Evolutionary conservation across 768 basidiomycete species (phyloP).

Genomic region (Strobilomyces confusus): DNA sequence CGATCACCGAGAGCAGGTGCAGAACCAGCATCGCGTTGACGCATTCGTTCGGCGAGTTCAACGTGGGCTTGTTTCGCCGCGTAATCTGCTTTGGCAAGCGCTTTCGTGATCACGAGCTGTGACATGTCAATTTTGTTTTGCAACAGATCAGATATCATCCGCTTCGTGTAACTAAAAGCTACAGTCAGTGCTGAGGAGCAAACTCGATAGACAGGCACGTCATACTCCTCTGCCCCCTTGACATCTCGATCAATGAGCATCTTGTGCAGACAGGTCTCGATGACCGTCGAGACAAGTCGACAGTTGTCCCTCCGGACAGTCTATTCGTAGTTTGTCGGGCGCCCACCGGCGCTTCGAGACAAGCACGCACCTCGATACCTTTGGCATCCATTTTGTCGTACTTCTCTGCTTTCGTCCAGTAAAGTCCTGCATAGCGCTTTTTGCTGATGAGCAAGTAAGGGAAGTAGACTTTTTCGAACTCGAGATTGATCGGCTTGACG

Average conservation of each 20-base stretch:
- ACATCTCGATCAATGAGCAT: conserved; percentile 96
- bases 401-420: conserved; percentile 94
- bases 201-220: conserved; percentile 7
- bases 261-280: conserved; percentile 96
- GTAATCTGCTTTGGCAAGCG: conserved; percentile 90
- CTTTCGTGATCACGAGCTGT: conserved; percentile 98
- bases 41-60: conserved; percentile 94
- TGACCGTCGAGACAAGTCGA: conserved; percentile 95
- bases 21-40: conserved; percentile 92
- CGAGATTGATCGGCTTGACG: conserved; percentile 93
- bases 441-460: conserved; percentile 98
- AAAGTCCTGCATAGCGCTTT: conserved; percentile 96
- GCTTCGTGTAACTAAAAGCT: conserved; percentile 82
- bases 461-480: conserved; percentile 99
- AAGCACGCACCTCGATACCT: conserved; percentile 82
- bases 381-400: conserved; percentile 99
- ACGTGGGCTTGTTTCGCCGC: conserved; percentile 94
- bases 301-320: conserved; percentile 98
- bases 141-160: conserved; percentile 86
- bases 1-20: conserved; percentile 97
- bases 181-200: conserved; percentile 12
- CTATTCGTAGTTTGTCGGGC: conserved; percentile 36
- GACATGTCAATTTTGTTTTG: conserved; percentile 99
- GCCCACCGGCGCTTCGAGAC: neutral
- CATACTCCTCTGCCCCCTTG: conserved; percentile 86